Evolutionary conservation across 345 rosid genomes (phyloP).

Genomic region (Ailanthus altissimus): DNA sequence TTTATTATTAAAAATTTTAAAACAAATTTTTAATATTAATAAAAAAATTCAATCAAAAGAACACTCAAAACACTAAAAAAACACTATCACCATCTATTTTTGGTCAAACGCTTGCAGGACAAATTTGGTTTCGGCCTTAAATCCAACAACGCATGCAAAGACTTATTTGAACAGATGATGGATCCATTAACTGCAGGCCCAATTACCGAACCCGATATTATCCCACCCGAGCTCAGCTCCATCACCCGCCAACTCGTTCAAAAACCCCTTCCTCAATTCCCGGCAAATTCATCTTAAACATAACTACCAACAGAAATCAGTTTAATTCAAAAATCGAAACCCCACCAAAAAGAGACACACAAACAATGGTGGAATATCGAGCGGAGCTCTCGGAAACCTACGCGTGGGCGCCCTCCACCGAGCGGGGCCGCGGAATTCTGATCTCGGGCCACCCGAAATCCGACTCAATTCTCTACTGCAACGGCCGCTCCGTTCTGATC

Average conservation of each 20-base stretch:
- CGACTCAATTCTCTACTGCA: slow-evolving; percentile 73
- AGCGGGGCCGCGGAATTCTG: slow-evolving; percentile 89
- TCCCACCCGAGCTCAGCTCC: neutral
- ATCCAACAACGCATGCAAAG: too few species aligned
- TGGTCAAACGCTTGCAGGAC: too few species aligned
- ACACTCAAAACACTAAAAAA: too few species aligned
- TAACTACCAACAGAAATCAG: neutral
- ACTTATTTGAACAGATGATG: too few species aligned
- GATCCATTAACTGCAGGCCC: neutral
- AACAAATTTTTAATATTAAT: too few species aligned
- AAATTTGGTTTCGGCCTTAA: too few species aligned
- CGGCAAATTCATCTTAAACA: slow-evolving; percentile 8
- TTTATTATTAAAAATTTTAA: too few species aligned
- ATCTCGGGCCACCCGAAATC: slow-evolving; percentile 77
- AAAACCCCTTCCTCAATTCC: slow-evolving; percentile 15
- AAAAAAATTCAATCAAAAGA: too few species aligned
- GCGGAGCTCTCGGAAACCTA: slow-evolving; percentile 56
- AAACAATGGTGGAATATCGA: neutral
- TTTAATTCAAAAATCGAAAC: neutral
- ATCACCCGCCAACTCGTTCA: slow-evolving; percentile 22
- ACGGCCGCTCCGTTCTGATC: slow-evolving; percentile 83
- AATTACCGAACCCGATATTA: neutral
- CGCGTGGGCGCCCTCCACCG: slow-evolving; percentile 86
- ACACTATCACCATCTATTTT: too few species aligned
- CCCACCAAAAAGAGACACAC: too few species aligned